These are phyloP conservation scores for Penicillium concentricum DNA, from an alignment of 2,329 filamentous ascomycete genomes.

Conservation along the genomic window DNA sequence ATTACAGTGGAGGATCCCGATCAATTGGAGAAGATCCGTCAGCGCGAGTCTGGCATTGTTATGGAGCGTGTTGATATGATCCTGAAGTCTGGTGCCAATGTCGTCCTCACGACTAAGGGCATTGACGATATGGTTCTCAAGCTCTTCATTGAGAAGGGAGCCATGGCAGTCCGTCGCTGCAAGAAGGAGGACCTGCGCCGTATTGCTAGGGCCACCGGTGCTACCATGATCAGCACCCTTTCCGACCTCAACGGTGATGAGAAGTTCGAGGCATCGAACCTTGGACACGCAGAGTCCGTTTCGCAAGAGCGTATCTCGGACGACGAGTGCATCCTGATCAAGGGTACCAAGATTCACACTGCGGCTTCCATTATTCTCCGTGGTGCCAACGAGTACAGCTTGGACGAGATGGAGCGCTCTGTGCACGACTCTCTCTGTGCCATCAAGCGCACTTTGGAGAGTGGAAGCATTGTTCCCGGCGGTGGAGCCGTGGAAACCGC, in stretches of 20 bases:
- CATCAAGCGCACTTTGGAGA: constrained; percentile 95
- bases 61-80: constrained; percentile 96
- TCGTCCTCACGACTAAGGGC: constrained; percentile 94
- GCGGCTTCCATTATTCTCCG: constrained; percentile 95
- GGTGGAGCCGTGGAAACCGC: constrained; percentile 98
- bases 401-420: constrained; percentile 99
- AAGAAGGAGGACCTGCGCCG: constrained; percentile 98
- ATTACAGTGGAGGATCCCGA: constrained; percentile 97
- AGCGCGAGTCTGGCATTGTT: constrained; percentile 88
- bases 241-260: constrained; percentile 98
- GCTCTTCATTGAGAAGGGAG: constrained; percentile 88
- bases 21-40: constrained; percentile 94
- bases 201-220: constrained; percentile 94
- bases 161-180: constrained; percentile 92
- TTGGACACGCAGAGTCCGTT: constrained; percentile 92
- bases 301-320: constrained; percentile 98
- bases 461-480: constrained; percentile 92
- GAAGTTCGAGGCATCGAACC: constrained; percentile 84
- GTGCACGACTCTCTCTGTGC: constrained; percentile 95
- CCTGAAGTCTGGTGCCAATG: constrained; percentile 93
- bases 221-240: constrained; percentile 85
- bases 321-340: constrained; percentile 95
- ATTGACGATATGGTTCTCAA: constrained; percentile 96
- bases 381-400: constrained; percentile 90
- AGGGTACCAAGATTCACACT: constrained; percentile 90